phyloP scores from a whole-genome alignment of 805 yeast genomes.

The Ogataea glucozyma region DNA sequence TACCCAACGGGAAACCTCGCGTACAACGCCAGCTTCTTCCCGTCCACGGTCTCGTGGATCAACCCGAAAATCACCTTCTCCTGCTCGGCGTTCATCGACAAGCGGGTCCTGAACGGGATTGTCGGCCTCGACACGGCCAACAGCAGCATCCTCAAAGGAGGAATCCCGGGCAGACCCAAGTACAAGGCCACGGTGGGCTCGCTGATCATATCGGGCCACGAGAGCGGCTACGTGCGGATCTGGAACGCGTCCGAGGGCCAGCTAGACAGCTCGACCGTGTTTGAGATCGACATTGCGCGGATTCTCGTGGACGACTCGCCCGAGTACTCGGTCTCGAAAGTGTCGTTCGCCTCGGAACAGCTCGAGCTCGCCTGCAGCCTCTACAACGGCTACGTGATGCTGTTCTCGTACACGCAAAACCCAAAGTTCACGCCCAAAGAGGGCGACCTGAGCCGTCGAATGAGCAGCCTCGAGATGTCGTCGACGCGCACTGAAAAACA shows the following conservation, averaged over 20 bases:
- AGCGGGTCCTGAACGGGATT: conserved; percentile 31
- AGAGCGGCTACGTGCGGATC: conserved; percentile 77
- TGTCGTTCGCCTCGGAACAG: conserved; percentile 78
- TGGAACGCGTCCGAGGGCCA: conserved; percentile 85
- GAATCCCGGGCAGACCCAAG: conserved; percentile 60
- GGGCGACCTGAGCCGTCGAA: conserved; percentile 24
- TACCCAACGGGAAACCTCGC: conserved; percentile 57
- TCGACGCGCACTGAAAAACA: conserved; percentile 32
- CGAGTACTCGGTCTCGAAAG: conserved; percentile 49
- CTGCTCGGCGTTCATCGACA: conserved; percentile 45
- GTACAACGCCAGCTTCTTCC: conserved; percentile 61
- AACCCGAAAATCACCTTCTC: conserved; percentile 69
- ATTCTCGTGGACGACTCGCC: conserved; percentile 45
- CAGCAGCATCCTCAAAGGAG: conserved; percentile 68
- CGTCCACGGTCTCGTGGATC: conserved; percentile 78
- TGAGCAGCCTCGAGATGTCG: conserved; percentile 34
- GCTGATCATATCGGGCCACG: conserved; percentile 80
- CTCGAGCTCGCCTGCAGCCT: conserved; percentile 73
- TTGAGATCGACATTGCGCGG: conserved; percentile 58
- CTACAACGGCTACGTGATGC: conserved; percentile 68
- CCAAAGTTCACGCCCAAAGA: conserved; percentile 40
- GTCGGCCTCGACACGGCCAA: conserved; percentile 54
- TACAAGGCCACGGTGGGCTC: conserved; percentile 54
- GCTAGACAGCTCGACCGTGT: conserved; percentile 54
- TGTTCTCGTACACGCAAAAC: conserved; percentile 70